phyloP scores from a whole-genome alignment of 495 filamentous ascomycete species.

The Pyronema domesticum region DNA sequence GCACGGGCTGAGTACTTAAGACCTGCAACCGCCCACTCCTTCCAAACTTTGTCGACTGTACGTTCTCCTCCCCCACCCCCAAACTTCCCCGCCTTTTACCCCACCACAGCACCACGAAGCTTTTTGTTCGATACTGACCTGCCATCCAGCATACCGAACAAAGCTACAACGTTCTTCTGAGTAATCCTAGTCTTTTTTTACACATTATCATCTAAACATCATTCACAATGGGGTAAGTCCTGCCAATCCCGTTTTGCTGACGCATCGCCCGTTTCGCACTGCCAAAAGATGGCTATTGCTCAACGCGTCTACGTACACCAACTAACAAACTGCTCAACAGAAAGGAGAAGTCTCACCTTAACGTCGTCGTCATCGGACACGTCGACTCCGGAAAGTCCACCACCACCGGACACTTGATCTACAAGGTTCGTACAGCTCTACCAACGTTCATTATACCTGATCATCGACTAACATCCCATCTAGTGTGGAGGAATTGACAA shows the following conservation, averaged over 20 bases:
- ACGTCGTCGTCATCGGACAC: conserved; percentile 98
- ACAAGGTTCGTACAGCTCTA: conserved; percentile 42
- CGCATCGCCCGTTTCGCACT: not conserved
- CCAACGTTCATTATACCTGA: not conserved
- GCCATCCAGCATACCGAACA: conserved; percentile 23
- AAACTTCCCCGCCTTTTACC: conserved; percentile 3
- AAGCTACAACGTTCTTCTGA: not conserved
- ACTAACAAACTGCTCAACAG: conserved; percentile 14
- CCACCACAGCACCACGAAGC: conserved; percentile 5
- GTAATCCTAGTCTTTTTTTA: not conserved
- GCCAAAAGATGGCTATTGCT: not conserved
- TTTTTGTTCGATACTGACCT: not conserved
- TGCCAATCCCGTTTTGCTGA: not conserved
- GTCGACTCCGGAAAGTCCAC: conserved; percentile 99
- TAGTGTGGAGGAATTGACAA: conserved; percentile 97
- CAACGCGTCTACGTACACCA: not conserved
- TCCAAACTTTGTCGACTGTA: too few species aligned
- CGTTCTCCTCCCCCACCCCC: conserved; percentile 6
- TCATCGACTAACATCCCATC: not conserved
- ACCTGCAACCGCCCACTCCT: too few species aligned
- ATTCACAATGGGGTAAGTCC: conserved; percentile 20
- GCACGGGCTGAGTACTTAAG: too few species aligned
- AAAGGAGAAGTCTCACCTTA: conserved; percentile 83
- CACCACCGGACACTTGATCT: conserved; percentile 96
- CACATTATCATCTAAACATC: not conserved